These are phyloP conservation scores for Leptographium galeiforme DNA, from an alignment of 2,329 filamentous ascomycete species.

Conservation along the genomic window DNA sequence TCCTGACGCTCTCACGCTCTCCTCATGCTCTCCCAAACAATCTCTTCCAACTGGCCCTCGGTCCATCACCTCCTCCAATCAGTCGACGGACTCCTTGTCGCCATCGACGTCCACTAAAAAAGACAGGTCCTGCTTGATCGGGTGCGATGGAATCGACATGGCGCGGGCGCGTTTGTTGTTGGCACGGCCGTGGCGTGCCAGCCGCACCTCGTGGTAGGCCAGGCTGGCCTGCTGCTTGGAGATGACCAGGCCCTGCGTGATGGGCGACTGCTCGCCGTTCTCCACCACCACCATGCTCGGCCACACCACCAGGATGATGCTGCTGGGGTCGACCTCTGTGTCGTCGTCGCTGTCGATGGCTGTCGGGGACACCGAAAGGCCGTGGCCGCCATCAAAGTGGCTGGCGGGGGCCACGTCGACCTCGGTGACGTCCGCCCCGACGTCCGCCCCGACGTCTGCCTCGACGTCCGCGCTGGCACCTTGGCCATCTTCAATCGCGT, in stretches of 20 bases:
- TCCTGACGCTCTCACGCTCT: too few species aligned
- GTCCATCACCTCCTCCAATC: too few species aligned
- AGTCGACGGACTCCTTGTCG: slow-evolving; percentile 2
- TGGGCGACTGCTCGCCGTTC: slow-evolving; percentile 19
- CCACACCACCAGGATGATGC: slow-evolving; percentile 22
- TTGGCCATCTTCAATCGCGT: background rate
- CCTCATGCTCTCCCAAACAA: too few species aligned
- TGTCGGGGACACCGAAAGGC: too few species aligned
- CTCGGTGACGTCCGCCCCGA: too few species aligned
- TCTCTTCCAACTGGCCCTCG: too few species aligned
- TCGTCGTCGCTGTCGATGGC: background rate
- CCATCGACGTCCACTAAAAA: slow-evolving; percentile 7
- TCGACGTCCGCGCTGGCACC: background rate
- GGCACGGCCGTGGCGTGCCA: background rate
- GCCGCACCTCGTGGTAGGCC: slow-evolving; percentile 6
- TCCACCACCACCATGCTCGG: slow-evolving; percentile 21
- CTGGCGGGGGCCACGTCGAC: too few species aligned
- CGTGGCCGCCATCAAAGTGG: too few species aligned
- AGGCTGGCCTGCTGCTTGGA: slow-evolving; percentile 19
- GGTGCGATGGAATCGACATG: slow-evolving; percentile 9
- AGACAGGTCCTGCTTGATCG: background rate
- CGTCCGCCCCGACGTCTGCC: too few species aligned
- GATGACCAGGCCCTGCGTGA: slow-evolving; percentile 21
- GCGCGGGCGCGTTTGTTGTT: slow-evolving; percentile 7
- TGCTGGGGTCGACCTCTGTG: slow-evolving; percentile 10